These are phyloP conservation scores for Elymus sibiricus DNA, from an alignment of 176 grass and related monocot species.

Conservation along the genomic window DNA sequence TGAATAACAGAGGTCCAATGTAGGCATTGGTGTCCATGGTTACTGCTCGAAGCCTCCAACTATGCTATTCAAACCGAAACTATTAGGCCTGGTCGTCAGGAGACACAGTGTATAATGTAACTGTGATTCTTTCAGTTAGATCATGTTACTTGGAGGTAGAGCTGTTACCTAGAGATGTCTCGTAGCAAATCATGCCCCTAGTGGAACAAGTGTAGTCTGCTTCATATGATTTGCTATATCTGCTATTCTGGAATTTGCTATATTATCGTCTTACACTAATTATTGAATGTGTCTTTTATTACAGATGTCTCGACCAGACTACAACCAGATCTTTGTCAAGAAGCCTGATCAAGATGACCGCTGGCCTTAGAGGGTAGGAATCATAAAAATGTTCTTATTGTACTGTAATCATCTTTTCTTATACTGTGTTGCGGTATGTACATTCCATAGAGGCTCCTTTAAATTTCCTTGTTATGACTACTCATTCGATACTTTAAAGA, in stretches of 20 bases:
- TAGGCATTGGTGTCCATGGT: neutral
- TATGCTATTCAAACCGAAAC: neutral
- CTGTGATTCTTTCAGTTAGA: neutral
- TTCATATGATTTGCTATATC: neutral
- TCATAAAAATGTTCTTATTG: conserved; percentile 4
- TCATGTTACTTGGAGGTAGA: neutral
- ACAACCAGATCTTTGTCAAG: conserved; percentile 63
- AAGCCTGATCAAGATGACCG: conserved; percentile 44
- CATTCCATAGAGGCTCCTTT: neutral
- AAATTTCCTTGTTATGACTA: neutral
- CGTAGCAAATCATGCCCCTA: neutral
- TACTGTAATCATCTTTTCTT: neutral
- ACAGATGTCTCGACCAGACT: conserved; percentile 60
- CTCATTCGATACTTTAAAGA: neutral
- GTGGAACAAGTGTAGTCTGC: neutral
- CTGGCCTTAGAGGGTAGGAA: conserved; percentile 48
- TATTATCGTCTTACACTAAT: neutral
- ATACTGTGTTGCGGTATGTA: neutral
- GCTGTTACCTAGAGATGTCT: neutral
- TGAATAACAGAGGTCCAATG: neutral
- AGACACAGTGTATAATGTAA: neutral
- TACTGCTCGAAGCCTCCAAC: neutral
- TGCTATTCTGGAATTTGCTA: neutral
- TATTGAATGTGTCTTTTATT: conserved; percentile 14
- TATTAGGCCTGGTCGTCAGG: neutral